Percentiles rank a stretch among this genome's conserved stretches.
Evolutionary conservation across 1,284 basidiomycete species (phyloP).

Genomic region (Malassezia yamatoensis): DNA sequence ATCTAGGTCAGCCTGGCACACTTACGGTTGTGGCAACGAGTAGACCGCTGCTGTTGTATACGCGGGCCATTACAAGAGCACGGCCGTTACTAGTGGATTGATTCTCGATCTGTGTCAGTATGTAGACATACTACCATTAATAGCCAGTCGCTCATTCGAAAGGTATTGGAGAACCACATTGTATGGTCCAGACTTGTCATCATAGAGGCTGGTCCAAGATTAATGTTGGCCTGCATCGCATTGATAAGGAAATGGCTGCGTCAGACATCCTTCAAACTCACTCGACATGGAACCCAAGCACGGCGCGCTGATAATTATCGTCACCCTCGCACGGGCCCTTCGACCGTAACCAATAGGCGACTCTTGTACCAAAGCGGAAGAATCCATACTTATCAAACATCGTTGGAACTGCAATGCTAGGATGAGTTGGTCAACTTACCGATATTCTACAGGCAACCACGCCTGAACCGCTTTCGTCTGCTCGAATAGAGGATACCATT

Average conservation of each 20-base stretch:
- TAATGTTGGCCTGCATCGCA: slow-evolving; percentile 28
- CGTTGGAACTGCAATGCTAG: slow-evolving; percentile 29
- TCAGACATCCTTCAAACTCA: not conserved
- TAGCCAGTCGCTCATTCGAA: slow-evolving; percentile 39
- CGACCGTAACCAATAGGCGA: slow-evolving; percentile 44
- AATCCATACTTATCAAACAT: slow-evolving; percentile 37
- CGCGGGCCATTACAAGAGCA: slow-evolving; percentile 34
- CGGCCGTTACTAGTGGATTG: slow-evolving; percentile 40
- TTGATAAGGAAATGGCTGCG: slow-evolving; percentile 26
- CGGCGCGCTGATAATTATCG: slow-evolving; percentile 35
- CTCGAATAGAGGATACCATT: slow-evolving; percentile 21
- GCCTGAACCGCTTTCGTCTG: slow-evolving; percentile 30
- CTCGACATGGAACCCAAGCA: slow-evolving; percentile 22
- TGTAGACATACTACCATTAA: slow-evolving; percentile 30
- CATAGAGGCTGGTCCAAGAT: slow-evolving; percentile 31
- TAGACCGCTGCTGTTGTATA: slow-evolving; percentile 39
- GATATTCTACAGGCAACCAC: slow-evolving; percentile 37
- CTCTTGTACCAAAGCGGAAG: slow-evolving; percentile 31
- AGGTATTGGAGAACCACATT: slow-evolving; percentile 45
- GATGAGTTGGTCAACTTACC: slow-evolving; percentile 6
- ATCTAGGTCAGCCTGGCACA: no score
- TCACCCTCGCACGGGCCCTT: slow-evolving; percentile 23
- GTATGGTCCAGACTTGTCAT: slow-evolving; percentile 44
- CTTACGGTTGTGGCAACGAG: slow-evolving; percentile 33
- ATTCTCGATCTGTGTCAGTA: slow-evolving; percentile 32